A percentile compares a stretch with the other conserved stretches of the same genome.
Evolutionary conservation across 768 basidiomycete species (phyloP).

Genomic region (Chiua virens): DNA sequence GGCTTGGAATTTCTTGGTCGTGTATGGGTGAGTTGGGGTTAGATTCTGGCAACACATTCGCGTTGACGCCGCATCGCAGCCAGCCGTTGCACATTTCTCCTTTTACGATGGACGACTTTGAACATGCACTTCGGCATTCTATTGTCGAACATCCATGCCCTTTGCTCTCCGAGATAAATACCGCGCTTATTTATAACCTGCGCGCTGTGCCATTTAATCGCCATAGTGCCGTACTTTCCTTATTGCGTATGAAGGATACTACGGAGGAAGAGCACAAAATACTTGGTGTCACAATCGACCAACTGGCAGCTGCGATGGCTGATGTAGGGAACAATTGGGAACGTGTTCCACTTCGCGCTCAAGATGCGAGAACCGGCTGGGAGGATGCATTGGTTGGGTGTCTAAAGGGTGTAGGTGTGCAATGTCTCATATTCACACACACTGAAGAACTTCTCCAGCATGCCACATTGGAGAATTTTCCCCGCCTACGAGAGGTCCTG

Average conservation of each 20-base stretch:
- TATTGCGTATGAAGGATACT: constrained; percentile 43
- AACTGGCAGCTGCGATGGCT: constrained; percentile 66
- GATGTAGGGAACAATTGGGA: constrained; percentile 89
- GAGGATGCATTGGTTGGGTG: constrained; percentile 89
- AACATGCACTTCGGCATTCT: constrained; percentile 80
- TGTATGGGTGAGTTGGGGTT: constrained; percentile 75
- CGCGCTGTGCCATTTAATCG: constrained; percentile 79
- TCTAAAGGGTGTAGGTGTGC: constrained; percentile 79
- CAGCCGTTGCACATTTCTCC: constrained; percentile 85
- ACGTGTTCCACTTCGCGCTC: constrained; percentile 66
- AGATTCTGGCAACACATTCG: not conserved
- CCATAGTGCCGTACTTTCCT: constrained; percentile 71
- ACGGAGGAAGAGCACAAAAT: constrained; percentile 44
- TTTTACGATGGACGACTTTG: constrained; percentile 92
- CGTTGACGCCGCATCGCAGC: constrained; percentile 40
- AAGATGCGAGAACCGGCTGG: constrained; percentile 84
- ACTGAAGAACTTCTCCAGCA: constrained; percentile 48
- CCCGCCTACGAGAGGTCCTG: constrained; percentile 67
- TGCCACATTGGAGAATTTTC: constrained; percentile 70
- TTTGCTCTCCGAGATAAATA: constrained; percentile 86
- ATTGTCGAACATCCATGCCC: constrained; percentile 65
- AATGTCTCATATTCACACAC: not conserved
- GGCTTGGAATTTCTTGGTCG: constrained; percentile 92
- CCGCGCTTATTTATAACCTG: constrained; percentile 83
- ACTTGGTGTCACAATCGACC: constrained; percentile 60